phyloP scores from a whole-genome alignment of 768 basidiomycete species.

The Tubosaeta brunneosetosa region DNA sequence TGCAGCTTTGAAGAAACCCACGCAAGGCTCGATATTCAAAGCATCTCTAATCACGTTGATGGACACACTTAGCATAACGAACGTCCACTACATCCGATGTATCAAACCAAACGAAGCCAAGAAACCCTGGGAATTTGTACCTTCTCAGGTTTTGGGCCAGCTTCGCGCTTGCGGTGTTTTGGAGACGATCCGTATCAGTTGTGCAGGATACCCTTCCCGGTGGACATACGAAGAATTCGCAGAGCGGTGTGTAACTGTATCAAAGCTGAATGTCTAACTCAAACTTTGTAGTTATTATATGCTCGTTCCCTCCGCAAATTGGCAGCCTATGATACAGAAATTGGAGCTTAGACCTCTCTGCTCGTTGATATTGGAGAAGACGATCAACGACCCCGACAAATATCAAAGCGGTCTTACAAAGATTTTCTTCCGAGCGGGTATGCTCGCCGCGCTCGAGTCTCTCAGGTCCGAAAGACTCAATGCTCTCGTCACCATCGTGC shows the following conservation, averaged over 20 bases:
- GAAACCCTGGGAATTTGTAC: conserved; percentile 93
- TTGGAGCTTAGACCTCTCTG: conserved; percentile 80
- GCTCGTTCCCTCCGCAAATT: conserved; percentile 82
- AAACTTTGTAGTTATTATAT: conserved; percentile 79
- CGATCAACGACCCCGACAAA: conserved; percentile 91
- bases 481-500: conserved; percentile 87
- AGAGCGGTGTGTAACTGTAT: conserved; percentile 63
- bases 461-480: conserved; percentile 86
- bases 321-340: conserved; percentile 81
- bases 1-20: conserved; percentile 80
- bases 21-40: conserved; percentile 98
- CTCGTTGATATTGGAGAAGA: conserved; percentile 75
- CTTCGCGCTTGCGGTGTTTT: conserved; percentile 97
- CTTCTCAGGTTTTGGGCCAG: conserved; percentile 93
- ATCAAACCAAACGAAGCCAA: conserved; percentile 99
- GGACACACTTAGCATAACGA: conserved; percentile 96
- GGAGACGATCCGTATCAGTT: conserved; percentile 97
- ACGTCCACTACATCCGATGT: conserved; percentile 98
- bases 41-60: conserved; percentile 88
- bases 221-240: conserved; percentile 99
- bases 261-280: conserved; percentile 13
- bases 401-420: conserved; percentile 96
- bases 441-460: conserved; percentile 93
- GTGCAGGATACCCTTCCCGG: conserved; percentile 95
- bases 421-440: conserved; percentile 98